Percentiles rank a stretch among this genome's conserved stretches.
These are phyloP conservation scores for Basipetospora chlamydospora DNA, from an alignment of 2,329 filamentous ascomycete genomes.

Conservation along the genomic window DNA sequence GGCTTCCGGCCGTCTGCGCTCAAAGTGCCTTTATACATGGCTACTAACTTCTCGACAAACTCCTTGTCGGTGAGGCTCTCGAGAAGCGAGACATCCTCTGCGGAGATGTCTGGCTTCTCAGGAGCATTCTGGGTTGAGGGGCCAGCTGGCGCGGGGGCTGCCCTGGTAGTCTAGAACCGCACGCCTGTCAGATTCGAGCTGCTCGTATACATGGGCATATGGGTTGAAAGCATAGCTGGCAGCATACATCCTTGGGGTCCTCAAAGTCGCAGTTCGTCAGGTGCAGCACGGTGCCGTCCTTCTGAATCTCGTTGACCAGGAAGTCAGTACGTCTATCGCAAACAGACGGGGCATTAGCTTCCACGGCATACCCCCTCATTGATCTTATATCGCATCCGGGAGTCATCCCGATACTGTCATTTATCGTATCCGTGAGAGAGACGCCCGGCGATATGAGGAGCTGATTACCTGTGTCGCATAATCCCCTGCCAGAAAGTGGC, in stretches of 20 bases:
- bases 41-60: constrained; percentile 25
- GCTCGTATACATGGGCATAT: too few species aligned
- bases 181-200: too few species aligned
- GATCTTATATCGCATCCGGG: not conserved
- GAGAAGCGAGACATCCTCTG: constrained; percentile 21
- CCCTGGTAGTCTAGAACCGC: too few species aligned
- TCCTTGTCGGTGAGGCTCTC: constrained; percentile 22
- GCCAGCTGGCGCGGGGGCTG: not conserved
- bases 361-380: not conserved
- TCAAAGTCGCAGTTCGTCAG: constrained; percentile 25
- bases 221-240: too few species aligned
- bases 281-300: constrained; percentile 62
- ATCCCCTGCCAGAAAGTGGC: constrained; percentile 21
- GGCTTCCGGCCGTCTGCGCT: constrained; percentile 15
- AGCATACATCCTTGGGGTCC: constrained; percentile 6
- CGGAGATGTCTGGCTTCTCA: constrained; percentile 13
- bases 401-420: too few species aligned
- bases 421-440: not conserved
- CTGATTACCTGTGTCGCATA: constrained; percentile 9
- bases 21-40: constrained; percentile 23
- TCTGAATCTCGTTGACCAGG: constrained; percentile 74
- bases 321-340: constrained; percentile 68
- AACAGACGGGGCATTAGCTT: not conserved
- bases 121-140: constrained; percentile 14
- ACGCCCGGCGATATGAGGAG: not conserved